Base-by-base conservation (phyloP, 2,329 filamentous ascomycete genomes). In the Chrysoporthe deuterocubensis region DNA sequence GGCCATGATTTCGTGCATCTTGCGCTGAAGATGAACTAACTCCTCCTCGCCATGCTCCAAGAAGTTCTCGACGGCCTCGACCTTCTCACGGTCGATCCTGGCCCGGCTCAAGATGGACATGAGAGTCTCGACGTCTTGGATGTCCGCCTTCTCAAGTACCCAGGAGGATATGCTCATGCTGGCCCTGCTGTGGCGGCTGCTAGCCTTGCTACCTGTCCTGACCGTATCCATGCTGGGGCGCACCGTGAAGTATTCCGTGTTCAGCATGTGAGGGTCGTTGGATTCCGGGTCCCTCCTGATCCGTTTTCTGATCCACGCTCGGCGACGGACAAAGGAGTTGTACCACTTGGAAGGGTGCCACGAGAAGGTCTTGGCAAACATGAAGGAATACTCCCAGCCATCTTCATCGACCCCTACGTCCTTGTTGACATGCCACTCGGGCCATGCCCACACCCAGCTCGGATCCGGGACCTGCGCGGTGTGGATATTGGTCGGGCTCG, bases 341-440 rank as follows among this genome's bases (percentile, higher is more conserved):
- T 93, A 97, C 94, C 95, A 98, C 37, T 89, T 91, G 21, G 92
- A 92, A 3, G 90, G 90, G 78, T 99, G 96, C 96, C 96, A 99
- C 2, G 89, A 88, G 72, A 92, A 93, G 54, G 81, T 83, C 69
- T 85, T 88, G 71, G 83, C 83, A 76, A 98, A 99, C 72, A 92
- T 90, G 76, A 97, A 94, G 18, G 93, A 96, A 79, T 99, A 99
- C 76, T 97, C 91, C 96, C 96, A 99, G 3, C 96, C 96, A 71
- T 95, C 92, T 70, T 95, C 91, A 74, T 98, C 96, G 13, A 92
- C 89, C 68, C 91, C 90, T 2, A 91, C 87, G 82, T 95, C 93
- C 86, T 93, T 82, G 68, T 87, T 85, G 72, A 91, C 75, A 40
- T 81, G 83, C 89, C 89, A 91, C 63, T 88, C 87, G 2, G 87